Evolutionary conservation across 2,329 filamentous ascomycete genomes (phyloP).

Genomic region (Emmonsiellopsis sp.): DNA sequence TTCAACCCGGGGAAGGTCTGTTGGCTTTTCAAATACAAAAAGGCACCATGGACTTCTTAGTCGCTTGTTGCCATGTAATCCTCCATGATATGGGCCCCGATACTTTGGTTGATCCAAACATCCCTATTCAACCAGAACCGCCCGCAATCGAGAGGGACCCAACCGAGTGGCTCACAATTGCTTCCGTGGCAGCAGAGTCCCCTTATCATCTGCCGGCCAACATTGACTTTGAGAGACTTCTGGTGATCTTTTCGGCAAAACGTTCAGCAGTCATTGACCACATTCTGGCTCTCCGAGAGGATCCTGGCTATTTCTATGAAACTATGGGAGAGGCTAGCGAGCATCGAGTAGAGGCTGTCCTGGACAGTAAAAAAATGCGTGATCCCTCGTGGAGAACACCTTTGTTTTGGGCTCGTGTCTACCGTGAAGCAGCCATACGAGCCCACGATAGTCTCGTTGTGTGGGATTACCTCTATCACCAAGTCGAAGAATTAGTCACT

Average conservation of each 20-base stretch:
- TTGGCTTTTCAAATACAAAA: constrained; percentile 44
- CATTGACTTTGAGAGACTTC: constrained; percentile 39
- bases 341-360: constrained; percentile 38
- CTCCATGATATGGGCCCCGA: constrained; percentile 43
- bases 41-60: constrained; percentile 38
- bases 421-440: constrained; percentile 23
- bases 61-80: constrained; percentile 37
- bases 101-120: constrained; percentile 17
- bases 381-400: constrained; percentile 9
- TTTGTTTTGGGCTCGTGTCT: constrained; percentile 33
- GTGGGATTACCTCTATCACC: constrained; percentile 30
- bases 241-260: constrained; percentile 36
- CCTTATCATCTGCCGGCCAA: constrained; percentile 43
- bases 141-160: constrained; percentile 17
- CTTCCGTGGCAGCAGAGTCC: constrained; percentile 37
- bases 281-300: constrained; percentile 47
- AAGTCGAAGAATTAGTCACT: constrained; percentile 14
- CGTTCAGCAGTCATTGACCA: constrained; percentile 42
- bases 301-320: constrained; percentile 48
- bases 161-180: constrained; percentile 29
- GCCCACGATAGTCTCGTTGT: constrained; percentile 28
- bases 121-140: constrained; percentile 32
- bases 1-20: constrained; percentile 38
- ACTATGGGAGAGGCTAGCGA: constrained; percentile 31
- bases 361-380: constrained; percentile 24